Base-by-base conservation (phyloP, 768 basidiomycete species). In the Hygrophoropsis aurantiaca region DNA sequence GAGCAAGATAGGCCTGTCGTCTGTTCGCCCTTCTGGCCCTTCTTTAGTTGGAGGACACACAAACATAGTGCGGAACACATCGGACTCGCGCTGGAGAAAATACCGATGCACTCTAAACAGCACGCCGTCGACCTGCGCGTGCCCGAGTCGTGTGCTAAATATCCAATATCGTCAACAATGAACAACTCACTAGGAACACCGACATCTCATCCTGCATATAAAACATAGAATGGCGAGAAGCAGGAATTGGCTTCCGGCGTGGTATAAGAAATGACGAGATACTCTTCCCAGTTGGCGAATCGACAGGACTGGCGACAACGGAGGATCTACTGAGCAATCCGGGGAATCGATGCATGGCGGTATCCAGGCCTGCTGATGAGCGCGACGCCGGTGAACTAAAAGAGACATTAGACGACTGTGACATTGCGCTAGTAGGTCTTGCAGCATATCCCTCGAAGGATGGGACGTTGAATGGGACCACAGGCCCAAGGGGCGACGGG, bases 41-140 rank as follows among this genome's bases (percentile, higher is more conserved):
- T 44, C 49, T 2, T 49, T 38, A 1, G 48, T 54, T 0, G 55
- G 52, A 8, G 67, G 66, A 27, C 60, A 60, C 8, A 54, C 18
- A 51, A 74, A 73, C 64, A 75, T 68, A 26, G 54, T 55, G 8
- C 62, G 55, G 55, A 75, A 77, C 13, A 69, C 59, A 13, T 61
- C 54, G 1, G 74, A 74, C 47, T 70, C 69, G 33, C 63, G 59
- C 40, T 58, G 59, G 23, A 77, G 55, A 42, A 69, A 71, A 49
- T 71, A 62, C 2, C 67, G 67, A 42, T 74, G 73, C 7, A 74
- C 67, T 49, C 67, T 71, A 60, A 69, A 74, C n/a, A 68, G 51
- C 3, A 54, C 52, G 36, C 62, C 53, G 48, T 71, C 67, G 2
- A 73, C 70, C 74, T 75, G 44, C 13, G 13, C n/a, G n/a, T n/a